A percentile compares a stretch with the other conserved stretches of the same genome.
Evolutionary conservation across 2,329 filamentous ascomycete genomes (phyloP).

Genomic region (Sclerotinia borealis): DNA sequence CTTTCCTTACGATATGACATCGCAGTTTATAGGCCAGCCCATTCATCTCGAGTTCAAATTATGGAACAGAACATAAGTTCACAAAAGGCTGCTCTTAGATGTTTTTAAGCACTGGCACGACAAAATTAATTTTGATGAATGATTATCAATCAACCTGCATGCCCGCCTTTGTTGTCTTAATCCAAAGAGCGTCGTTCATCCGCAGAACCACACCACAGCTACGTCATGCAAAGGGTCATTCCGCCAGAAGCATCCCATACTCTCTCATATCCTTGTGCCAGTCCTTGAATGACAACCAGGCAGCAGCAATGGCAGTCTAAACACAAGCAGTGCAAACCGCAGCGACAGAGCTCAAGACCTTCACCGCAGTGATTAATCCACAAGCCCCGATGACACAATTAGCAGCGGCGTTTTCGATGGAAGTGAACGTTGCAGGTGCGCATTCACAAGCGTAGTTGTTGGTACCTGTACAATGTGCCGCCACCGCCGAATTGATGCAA

Average conservation of each 20-base stretch:
- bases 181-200: too few relatives aligned
- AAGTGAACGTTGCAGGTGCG: neutral
- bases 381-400: neutral
- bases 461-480: neutral
- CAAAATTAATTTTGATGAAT: neutral
- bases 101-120: neutral
- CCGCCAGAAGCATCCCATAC: neutral
- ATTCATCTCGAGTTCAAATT: too few relatives aligned
- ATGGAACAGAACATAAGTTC: too few relatives aligned
- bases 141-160: neutral
- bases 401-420: neutral
- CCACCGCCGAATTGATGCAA: neutral
- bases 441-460: slow-evolving; percentile 9
- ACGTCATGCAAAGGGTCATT: neutral
- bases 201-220: neutral
- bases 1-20: too few relatives aligned
- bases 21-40: too few relatives aligned
- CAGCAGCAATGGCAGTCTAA: neutral
- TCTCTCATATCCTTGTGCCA: neutral
- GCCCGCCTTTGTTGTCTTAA: too few relatives aligned
- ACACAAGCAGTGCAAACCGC: slow-evolving; percentile 1
- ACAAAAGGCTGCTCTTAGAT: too few relatives aligned
- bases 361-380: neutral
- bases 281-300: neutral
- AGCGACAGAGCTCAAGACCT: neutral